Evolutionary conservation across 306 rosid species (phyloP).

Genomic region (Vigna nakashimae): DNA sequence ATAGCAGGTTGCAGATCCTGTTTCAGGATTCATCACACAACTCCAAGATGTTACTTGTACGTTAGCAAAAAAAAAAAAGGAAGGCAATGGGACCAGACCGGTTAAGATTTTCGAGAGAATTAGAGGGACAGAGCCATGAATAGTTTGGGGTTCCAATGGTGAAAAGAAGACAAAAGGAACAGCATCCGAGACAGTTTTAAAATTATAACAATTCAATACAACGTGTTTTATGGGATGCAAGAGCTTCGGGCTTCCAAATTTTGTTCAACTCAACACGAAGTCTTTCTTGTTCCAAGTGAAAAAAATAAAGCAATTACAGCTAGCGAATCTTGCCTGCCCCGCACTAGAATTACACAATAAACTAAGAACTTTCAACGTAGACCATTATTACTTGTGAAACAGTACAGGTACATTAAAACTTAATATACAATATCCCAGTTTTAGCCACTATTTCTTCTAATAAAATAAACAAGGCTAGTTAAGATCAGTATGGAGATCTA

Average conservation of each 20-base stretch:
- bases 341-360: constrained; percentile 43
- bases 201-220: constrained; percentile 35
- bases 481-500: background rate
- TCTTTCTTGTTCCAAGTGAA: constrained; percentile 58
- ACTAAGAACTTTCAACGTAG: background rate
- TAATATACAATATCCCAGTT: background rate
- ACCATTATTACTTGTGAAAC: background rate
- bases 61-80: background rate
- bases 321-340: constrained; percentile 55
- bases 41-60: constrained; percentile 39
- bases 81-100: constrained; percentile 35
- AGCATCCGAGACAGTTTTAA: constrained; percentile 46
- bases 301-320: constrained; percentile 50
- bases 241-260: constrained; percentile 54
- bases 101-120: constrained; percentile 37
- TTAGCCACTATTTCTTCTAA: background rate
- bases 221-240: constrained; percentile 72
- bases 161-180: constrained; percentile 61
- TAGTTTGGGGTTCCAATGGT: constrained; percentile 46
- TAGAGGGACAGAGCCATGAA: constrained; percentile 36
- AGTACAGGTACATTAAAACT: background rate
- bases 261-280: constrained; percentile 49
- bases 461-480: background rate
- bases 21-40: constrained; percentile 33
- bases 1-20: background rate